Evolutionary conservation across 495 filamentous ascomycete genomes (phyloP).

Genomic region (Hyaloscypha bicolor): DNA sequence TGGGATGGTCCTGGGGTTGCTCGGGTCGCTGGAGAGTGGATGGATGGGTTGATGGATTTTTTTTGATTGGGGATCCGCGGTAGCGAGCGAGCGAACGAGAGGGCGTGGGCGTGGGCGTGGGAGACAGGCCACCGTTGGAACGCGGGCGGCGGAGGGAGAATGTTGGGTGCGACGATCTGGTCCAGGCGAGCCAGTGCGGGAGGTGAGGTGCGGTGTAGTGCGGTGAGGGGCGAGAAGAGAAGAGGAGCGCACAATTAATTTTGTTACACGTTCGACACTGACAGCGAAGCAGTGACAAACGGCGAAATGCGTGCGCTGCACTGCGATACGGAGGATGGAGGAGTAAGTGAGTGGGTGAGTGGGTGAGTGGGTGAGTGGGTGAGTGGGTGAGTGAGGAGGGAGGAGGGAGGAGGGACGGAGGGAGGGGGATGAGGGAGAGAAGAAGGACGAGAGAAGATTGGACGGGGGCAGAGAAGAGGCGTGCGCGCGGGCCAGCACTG

Average conservation of each 20-base stretch:
- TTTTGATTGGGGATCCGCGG: constrained; percentile 1
- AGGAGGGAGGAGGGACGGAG: neutral
- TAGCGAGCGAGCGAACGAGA: neutral
- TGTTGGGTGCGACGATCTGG: neutral
- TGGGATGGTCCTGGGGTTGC: constrained; percentile 1
- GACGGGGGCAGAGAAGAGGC: neutral
- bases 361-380: too few relatives aligned
- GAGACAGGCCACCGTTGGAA: neutral
- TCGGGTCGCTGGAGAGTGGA: neutral
- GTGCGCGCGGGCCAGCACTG: too few relatives aligned
- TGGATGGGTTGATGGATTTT: neutral
- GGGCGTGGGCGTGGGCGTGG: too few relatives aligned
- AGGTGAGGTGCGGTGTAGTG: too few relatives aligned
- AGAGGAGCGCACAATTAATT: neutral
- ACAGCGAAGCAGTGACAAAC: neutral
- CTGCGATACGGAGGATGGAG: neutral
- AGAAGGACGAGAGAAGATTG: neutral
- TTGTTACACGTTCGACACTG: neutral
- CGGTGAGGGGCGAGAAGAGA: neutral
- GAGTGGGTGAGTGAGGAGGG: too few relatives aligned
- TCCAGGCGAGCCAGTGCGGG: neutral
- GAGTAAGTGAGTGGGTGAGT: neutral
- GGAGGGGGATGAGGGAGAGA: neutral
- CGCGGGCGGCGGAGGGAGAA: neutral
- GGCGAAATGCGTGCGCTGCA: neutral